phyloP scores from a whole-genome alignment of 225 moss, liverwort and hornwort genomes.

The Climacium dendroides region DNA sequence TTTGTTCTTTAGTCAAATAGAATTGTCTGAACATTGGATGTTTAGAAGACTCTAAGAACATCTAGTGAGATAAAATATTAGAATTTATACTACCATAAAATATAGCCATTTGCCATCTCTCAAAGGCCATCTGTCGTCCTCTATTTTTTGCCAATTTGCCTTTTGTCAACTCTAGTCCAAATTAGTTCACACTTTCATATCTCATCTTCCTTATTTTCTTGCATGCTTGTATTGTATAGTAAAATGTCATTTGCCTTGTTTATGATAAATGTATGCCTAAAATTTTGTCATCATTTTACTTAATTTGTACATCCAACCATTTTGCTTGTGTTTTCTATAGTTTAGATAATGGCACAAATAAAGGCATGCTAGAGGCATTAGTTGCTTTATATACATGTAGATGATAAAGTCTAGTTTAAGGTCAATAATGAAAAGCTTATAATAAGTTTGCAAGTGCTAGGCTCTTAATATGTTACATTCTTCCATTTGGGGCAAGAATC shows the following conservation, averaged over 20 bases:
- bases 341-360: background rate
- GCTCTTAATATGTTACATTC: background rate
- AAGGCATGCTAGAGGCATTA: background rate
- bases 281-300: background rate
- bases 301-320: background rate
- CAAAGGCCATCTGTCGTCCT: too few relatives aligned
- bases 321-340: background rate
- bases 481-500: background rate
- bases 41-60: background rate
- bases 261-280: background rate
- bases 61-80: background rate
- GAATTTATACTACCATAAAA: background rate
- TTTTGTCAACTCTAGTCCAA: background rate
- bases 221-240: fast-evolving
- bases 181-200: background rate
- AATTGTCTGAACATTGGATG: fast-evolving
- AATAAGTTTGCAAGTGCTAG: background rate
- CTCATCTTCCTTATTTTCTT: background rate
- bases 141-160: background rate
- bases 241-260: fast-evolving
- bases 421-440: background rate
- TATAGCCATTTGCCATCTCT: fast-evolving
- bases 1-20: background rate
- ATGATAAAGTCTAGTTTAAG: background rate
- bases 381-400: too few relatives aligned